phyloP scores from a whole-genome alignment of 805 yeast genomes.

The Tanozyma kutaoensis region DNA sequence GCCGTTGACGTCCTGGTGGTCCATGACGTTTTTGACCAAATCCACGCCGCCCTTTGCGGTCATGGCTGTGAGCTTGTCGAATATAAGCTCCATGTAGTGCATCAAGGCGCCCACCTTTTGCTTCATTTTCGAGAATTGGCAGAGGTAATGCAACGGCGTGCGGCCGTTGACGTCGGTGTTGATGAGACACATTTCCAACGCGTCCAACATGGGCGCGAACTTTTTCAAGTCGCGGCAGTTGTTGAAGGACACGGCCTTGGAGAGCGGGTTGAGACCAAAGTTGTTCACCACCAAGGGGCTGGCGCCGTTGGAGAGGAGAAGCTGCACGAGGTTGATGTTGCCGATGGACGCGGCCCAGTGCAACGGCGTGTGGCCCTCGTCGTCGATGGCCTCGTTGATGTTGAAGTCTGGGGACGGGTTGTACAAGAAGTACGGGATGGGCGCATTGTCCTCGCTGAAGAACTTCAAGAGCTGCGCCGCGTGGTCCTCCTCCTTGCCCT shows the following conservation, averaged over 20 bases:
- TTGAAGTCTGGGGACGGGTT: constrained; percentile 56
- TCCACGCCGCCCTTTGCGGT: constrained; percentile 29
- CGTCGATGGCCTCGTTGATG: constrained; percentile 71
- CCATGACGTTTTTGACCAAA: constrained; percentile 46
- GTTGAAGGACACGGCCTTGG: constrained; percentile 75
- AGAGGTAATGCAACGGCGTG: constrained; percentile 80
- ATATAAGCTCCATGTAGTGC: constrained; percentile 66
- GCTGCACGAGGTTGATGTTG: constrained; percentile 60
- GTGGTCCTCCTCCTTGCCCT: constrained; percentile 7
- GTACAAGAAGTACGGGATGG: constrained; percentile 51
- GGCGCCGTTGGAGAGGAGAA: constrained; percentile 67
- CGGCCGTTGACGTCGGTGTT: constrained; percentile 62
- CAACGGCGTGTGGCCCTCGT: constrained; percentile 86
- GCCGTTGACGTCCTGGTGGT: constrained; percentile 72
- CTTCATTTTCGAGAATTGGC: constrained; percentile 51
- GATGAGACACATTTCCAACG: constrained; percentile 64
- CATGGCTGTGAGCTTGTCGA: constrained; percentile 53
- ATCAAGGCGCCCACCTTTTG: constrained; percentile 67
- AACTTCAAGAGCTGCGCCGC: constrained; percentile 26
- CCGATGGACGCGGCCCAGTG: constrained; percentile 99
- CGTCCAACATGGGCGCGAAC: constrained; percentile 65
- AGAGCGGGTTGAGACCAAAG: constrained; percentile 76
- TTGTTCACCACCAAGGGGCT: constrained; percentile 38
- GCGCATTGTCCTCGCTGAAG: constrained; percentile 28
- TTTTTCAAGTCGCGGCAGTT: constrained; percentile 74